Conservation (phyloP, 148 eudicot species). For the Bassia scoparia region DNA sequence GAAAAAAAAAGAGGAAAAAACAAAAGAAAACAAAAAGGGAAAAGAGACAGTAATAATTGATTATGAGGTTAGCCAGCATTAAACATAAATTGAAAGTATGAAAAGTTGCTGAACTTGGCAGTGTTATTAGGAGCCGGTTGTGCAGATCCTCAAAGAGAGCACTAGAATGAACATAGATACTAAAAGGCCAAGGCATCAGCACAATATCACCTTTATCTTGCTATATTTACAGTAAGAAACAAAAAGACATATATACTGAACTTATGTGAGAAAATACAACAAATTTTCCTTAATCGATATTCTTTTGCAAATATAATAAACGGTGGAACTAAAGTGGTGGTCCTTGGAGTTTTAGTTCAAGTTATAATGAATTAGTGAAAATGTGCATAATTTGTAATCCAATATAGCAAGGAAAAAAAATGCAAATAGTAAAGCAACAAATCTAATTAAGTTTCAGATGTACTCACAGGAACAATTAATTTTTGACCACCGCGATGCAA, state of each 20-base stretch:
- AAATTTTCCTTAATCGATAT: not conserved
- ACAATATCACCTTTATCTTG: not conserved
- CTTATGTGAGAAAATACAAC: not conserved
- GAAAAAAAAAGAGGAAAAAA: no score
- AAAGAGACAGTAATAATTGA: not conserved
- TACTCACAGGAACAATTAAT: slow-evolving; percentile 85
- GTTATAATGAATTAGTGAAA: not conserved
- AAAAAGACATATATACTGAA: not conserved
- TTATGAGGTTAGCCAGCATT: not conserved
- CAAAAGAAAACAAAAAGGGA: not conserved
- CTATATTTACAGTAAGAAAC: not conserved
- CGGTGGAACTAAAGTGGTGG: not conserved
- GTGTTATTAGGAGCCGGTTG: not conserved
- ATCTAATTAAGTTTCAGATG: not conserved
- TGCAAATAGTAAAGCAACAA: not conserved
- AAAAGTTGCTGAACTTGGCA: not conserved
- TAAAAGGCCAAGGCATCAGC: not conserved
- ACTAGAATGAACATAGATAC: not conserved
- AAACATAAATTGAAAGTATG: not conserved
- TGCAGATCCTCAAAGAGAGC: not conserved
- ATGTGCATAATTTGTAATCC: not conserved
- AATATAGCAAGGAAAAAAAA: not conserved
- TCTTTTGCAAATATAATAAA: no score
- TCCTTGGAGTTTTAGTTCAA: not conserved
- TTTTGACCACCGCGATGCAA: slow-evolving; percentile 92